Conservation (phyloP, 306 rosid genomes). For the Senna siamea region DNA sequence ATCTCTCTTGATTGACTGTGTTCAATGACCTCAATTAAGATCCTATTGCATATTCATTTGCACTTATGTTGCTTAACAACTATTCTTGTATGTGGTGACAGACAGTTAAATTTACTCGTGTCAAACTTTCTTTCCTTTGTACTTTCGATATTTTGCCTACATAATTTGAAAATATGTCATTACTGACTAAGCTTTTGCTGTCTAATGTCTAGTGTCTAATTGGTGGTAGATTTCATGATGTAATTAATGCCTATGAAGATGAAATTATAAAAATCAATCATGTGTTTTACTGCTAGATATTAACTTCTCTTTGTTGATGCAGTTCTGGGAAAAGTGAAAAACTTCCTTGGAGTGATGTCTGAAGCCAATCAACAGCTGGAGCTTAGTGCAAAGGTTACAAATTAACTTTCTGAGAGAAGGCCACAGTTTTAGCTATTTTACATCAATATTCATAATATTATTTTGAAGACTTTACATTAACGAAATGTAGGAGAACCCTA, state of each 20-base stretch:
- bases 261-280: neutral
- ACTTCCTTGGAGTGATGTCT: constrained; percentile 22
- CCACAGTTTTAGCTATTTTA: constrained; percentile 2
- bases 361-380: constrained; percentile 56
- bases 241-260: neutral
- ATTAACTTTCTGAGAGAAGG: constrained; percentile 19
- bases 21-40: neutral
- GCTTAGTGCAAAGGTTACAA: constrained; percentile 70
- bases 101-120: neutral
- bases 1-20: constrained; percentile 17
- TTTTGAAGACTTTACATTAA: neutral
- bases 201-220: neutral
- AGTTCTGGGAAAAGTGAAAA: constrained; percentile 49
- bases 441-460: neutral
- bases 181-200: neutral
- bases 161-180: neutral
- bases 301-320: constrained; percentile 21
- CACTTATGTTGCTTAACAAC: neutral
- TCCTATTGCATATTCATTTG: neutral
- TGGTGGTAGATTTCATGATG: constrained; percentile 5
- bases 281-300: neutral
- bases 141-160: neutral
- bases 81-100: neutral
- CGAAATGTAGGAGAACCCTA: constrained; percentile 59
- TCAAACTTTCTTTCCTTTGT: neutral